Percentiles rank a stretch among this genome's conserved stretches.
Evolutionary conservation across 805 yeast species (phyloP).

Genomic region (Candida golubevii): DNA sequence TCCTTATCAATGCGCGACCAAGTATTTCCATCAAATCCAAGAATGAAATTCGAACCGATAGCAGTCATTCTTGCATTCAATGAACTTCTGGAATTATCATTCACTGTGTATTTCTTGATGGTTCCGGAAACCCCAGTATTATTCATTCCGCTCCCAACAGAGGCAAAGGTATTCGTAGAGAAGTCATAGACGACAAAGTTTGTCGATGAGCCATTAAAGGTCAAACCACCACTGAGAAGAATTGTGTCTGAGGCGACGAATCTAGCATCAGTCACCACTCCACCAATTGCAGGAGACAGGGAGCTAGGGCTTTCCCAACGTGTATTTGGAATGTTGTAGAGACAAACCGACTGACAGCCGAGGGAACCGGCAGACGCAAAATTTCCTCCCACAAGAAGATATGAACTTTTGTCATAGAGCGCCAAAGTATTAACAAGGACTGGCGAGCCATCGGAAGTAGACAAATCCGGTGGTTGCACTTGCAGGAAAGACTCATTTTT

Average conservation of each 20-base stretch:
- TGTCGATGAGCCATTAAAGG: constrained; percentile 30
- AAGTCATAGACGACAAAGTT: constrained; percentile 57
- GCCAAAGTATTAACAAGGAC: constrained; percentile 34
- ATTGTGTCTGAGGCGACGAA: constrained; percentile 39
- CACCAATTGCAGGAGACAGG: constrained; percentile 33
- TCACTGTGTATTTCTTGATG: constrained; percentile 43
- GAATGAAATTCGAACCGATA: constrained; percentile 30
- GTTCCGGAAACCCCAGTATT: constrained; percentile 16
- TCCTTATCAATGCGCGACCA: constrained; percentile 45
- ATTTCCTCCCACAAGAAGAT: constrained; percentile 68
- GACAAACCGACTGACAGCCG: constrained; percentile 61
- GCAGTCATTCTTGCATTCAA: constrained; percentile 39
- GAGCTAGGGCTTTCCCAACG: constrained; percentile 49
- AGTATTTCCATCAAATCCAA: constrained; percentile 42
- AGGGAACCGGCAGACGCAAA: constrained; percentile 56
- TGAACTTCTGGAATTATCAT: constrained; percentile 34
- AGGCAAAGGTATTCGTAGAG: constrained; percentile 24
- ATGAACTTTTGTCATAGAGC: constrained; percentile 26
- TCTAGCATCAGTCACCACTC: constrained; percentile 46
- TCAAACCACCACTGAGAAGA: constrained; percentile 51
- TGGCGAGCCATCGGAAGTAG: constrained; percentile 41
- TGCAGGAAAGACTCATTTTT: constrained; percentile 35
- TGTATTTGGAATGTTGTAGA: constrained; percentile 50
- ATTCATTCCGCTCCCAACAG: constrained; percentile 20
- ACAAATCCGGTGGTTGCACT: constrained; percentile 47